Percentiles rank a stretch among this genome's conserved stretches.
These are phyloP conservation scores for Diplodia mutila DNA, from an alignment of 2,329 filamentous ascomycete species.

Conservation along the genomic window DNA sequence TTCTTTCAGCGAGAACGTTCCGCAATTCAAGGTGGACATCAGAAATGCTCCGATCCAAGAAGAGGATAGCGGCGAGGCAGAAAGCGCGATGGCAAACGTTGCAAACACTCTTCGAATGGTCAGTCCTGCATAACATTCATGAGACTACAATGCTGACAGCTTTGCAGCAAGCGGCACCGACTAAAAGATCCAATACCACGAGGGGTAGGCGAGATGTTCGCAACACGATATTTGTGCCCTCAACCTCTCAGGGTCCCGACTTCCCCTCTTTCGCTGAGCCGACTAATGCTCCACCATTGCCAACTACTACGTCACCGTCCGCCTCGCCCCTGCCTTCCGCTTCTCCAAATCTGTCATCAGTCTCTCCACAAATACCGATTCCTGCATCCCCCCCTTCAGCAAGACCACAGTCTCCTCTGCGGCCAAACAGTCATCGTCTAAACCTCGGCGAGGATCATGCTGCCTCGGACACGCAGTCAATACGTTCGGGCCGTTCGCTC, in stretches of 20 bases:
- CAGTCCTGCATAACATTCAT: conserved; percentile 31
- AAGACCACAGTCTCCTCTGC: conserved; percentile 28
- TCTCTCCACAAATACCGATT: conserved; percentile 16
- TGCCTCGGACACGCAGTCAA: conserved; percentile 84
- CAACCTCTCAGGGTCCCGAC: conserved; percentile 23
- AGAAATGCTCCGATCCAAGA: conserved; percentile 77
- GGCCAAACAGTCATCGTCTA: conserved; percentile 28
- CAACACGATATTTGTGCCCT: conserved; percentile 77
- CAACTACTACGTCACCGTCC: not conserved
- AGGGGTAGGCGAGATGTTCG: conserved; percentile 88
- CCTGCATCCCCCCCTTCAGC: conserved; percentile 26
- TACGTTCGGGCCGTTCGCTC: conserved; percentile 83
- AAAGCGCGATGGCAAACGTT: conserved; percentile 75
- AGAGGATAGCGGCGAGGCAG: conserved; percentile 72
- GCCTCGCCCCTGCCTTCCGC: conserved; percentile 25
- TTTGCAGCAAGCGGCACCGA: conserved; percentile 61
- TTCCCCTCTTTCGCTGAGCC: conserved; percentile 28
- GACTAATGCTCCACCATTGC: conserved; percentile 30
- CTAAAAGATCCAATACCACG: conserved; percentile 67
- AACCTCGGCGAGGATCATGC: conserved; percentile 58
- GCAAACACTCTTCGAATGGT: conserved; percentile 70
- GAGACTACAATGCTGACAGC: conserved; percentile 28
- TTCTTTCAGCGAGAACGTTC: conserved; percentile 38
- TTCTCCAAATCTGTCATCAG: conserved; percentile 32
- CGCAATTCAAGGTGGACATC: conserved; percentile 78